phyloP scores from a whole-genome alignment of 257 asterid genomes.

The Capsicum baccatum region DNA sequence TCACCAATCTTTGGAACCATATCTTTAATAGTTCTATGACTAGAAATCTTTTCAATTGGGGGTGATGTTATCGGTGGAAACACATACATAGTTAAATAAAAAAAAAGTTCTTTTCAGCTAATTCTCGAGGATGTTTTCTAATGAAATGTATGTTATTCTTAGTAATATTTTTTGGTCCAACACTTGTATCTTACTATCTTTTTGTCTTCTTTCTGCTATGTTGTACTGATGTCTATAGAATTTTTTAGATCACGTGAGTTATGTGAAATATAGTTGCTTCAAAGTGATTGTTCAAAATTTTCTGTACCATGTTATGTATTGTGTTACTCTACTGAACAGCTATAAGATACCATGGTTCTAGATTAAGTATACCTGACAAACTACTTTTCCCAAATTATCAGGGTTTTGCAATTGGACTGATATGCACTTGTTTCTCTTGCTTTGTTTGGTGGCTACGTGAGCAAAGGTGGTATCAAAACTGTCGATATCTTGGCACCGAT shows the following conservation, averaged over 20 bases:
- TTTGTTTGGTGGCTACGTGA: slow-evolving; percentile 59
- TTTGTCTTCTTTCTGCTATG: too few species aligned
- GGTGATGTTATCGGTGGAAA: too few species aligned
- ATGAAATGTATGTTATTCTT: too few species aligned
- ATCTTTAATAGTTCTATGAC: too few species aligned
- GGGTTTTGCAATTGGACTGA: slow-evolving; percentile 63
- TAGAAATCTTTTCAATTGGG: too few species aligned
- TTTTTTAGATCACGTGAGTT: not conserved
- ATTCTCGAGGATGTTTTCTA: too few species aligned
- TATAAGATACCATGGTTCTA: not conserved
- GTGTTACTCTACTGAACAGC: not conserved
- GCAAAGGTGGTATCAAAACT: slow-evolving; percentile 50
- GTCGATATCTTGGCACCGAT: slow-evolving; percentile 57
- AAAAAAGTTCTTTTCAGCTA: too few species aligned
- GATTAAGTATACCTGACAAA: not conserved
- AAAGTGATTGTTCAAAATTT: not conserved
- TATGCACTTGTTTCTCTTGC: slow-evolving; percentile 63
- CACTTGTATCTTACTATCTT: too few species aligned
- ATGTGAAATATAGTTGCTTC: not conserved
- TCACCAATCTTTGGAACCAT: too few species aligned
- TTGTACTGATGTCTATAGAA: too few species aligned
- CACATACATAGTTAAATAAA: too few species aligned
- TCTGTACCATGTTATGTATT: not conserved
- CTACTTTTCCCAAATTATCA: slow-evolving; percentile 25
- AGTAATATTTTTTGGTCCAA: too few species aligned